A percentile compares a stretch with the other conserved stretches of the same genome.
These are phyloP conservation scores for Parmelia sp. DNA, from an alignment of 495 filamentous ascomycete species.

Conservation along the genomic window DNA sequence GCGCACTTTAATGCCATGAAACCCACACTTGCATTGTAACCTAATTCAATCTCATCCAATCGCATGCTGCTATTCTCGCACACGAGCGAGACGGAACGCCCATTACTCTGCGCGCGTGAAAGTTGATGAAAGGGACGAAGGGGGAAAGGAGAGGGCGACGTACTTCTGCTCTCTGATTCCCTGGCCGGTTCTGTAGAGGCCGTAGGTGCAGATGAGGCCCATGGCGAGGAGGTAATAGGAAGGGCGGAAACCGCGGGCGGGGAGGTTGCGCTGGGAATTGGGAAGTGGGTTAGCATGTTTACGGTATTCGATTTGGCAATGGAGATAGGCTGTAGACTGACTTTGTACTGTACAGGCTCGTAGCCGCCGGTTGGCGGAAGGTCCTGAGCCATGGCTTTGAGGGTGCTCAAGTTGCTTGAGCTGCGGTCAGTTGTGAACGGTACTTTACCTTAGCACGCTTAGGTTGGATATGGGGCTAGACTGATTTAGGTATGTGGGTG, in stretches of 20 bases:
- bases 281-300: background rate
- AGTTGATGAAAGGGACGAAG: background rate
- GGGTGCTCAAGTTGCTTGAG: background rate
- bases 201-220: slow-evolving; percentile 73
- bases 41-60: too few relatives aligned
- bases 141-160: slow-evolving; percentile 27
- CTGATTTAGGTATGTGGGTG: background rate
- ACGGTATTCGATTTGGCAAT: background rate
- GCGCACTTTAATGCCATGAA: slow-evolving; percentile 6
- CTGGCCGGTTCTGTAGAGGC: slow-evolving; percentile 73
- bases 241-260: slow-evolving; percentile 84
- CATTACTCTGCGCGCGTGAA: too few relatives aligned
- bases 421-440: background rate
- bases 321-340: slow-evolving; percentile 33
- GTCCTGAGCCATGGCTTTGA: slow-evolving; percentile 54
- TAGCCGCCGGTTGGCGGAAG: slow-evolving; percentile 94
- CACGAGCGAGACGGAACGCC: background rate
- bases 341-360: slow-evolving; percentile 92
- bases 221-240: slow-evolving; percentile 65
- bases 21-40: background rate
- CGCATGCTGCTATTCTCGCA: background rate
- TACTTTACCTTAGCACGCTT: too few relatives aligned
- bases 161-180: slow-evolving; percentile 86
- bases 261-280: slow-evolving; percentile 71
- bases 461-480: background rate